Evolutionary conservation across 129 eudicot genomes (phyloP), one percentile per base, ranked within the genome.

Genomic region (Dittrichia graveolens): DNA sequence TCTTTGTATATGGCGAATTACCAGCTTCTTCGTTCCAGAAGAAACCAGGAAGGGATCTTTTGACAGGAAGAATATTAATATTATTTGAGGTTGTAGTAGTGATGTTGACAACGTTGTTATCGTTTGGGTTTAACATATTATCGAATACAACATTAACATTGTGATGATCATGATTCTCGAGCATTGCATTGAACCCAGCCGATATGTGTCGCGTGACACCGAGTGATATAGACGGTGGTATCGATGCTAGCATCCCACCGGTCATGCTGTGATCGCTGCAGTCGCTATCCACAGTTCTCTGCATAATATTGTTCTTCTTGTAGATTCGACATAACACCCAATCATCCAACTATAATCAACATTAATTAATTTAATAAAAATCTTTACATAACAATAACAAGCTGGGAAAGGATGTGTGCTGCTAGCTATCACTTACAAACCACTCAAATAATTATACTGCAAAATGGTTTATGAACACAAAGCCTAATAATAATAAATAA

Each of bases 301-400:
- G 87, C 6, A 80, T 74, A 75, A 80, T 74, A 75, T 85, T 92
- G 75, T 79, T 78, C 84, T 92, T 92, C 83, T 89, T 89, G 95
- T 92, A 92, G 64, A 92, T 89, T 75, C 98, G 88, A 69, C 98
- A 92, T 61, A 92, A 66, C 38, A 92, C 98, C 98, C 98, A 92
- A 81, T 92, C 98, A 79, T 92, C 98, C 59, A 92, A 86, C 98
- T 92, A 24, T 6, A 68, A 46, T 0, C 47, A 68, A 38, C 0
- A 43, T 11, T 10, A 52, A 24, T 24, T 24, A 74, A 61, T 47
- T 9, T 2, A 35, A 19, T 11, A 9, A 55, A 46, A 12, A 69
- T 7, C 18, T 46, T 35, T 39, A 9, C 4, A 14, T 16, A 42
- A 19, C 5, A 24, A 24, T 24, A 24, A 24, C 31, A 24, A 24